Conservation (phyloP, 768 basidiomycete genomes). For the Calocybe cyanea region DNA sequence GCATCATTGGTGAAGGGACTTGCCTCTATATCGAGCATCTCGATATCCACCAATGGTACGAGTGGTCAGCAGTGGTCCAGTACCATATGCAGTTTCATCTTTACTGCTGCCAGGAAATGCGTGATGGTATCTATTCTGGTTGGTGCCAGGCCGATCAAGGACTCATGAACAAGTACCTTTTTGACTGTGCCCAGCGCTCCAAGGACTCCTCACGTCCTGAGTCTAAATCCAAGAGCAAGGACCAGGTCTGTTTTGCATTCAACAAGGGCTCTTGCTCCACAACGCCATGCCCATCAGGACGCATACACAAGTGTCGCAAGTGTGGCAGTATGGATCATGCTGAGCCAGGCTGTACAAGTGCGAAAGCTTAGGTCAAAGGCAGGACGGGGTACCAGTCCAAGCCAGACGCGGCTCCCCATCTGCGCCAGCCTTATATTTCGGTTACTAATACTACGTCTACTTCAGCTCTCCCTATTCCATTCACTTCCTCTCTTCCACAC, state of each 20-base stretch:
- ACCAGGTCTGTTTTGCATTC: conserved; percentile 16
- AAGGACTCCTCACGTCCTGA: neutral
- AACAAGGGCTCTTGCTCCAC: conserved; percentile 14
- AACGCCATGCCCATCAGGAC: conserved; percentile 12
- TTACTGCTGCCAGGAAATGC: neutral
- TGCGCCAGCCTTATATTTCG: neutral
- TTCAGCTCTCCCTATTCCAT: neutral
- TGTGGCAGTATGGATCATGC: conserved; percentile 9
- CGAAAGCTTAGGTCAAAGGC: neutral
- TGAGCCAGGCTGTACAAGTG: conserved; percentile 2
- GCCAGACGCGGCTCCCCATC: neutral
- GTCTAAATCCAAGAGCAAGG: too few species aligned
- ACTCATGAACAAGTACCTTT: neutral
- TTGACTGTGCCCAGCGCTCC: neutral
- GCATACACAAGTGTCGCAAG: conserved; percentile 17
- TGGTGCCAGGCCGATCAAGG: neutral
- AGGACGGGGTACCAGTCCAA: neutral
- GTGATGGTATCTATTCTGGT: neutral
- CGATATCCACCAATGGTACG: neutral
- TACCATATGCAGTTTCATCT: conserved; percentile 5
- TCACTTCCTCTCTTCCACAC: conserved; percentile 6
- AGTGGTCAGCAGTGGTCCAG: neutral
- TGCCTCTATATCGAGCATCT: neutral
- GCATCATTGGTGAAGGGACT: neutral
- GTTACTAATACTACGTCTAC: neutral